phyloP scores from a whole-genome alignment of 2,329 filamentous ascomycete genomes.

The Cadophora sp. region DNA sequence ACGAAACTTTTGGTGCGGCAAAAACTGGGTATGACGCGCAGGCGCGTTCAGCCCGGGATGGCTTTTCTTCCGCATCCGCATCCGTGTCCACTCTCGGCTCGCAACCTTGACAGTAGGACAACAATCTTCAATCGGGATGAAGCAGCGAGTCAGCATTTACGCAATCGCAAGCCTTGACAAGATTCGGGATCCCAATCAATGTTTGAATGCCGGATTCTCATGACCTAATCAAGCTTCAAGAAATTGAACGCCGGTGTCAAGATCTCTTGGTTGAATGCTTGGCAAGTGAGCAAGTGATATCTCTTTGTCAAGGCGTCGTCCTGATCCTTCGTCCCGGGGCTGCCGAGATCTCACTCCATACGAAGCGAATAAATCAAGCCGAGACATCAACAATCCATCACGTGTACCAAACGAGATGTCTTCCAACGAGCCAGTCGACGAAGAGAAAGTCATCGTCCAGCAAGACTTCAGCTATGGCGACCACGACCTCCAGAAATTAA shows the following conservation, averaged over 20 bases:
- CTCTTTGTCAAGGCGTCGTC: not conserved
- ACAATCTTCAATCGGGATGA: not conserved
- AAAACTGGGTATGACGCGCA: no score
- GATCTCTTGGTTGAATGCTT: not conserved
- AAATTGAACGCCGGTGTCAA: not conserved
- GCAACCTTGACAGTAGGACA: not conserved
- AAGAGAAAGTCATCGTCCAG: constrained; percentile 18
- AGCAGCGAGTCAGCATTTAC: constrained; percentile 3
- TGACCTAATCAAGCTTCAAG: not conserved
- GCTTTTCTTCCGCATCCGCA: constrained; percentile 3
- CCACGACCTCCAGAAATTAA: constrained; percentile 18
- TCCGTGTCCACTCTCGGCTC: not conserved
- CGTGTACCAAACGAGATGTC: not conserved
- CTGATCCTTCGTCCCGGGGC: not conserved
- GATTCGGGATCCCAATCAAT: not conserved
- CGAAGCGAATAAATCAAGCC: not conserved
- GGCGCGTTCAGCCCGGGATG: not conserved
- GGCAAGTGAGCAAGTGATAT: not conserved
- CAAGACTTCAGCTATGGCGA: constrained; percentile 22
- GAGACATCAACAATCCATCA: not conserved
- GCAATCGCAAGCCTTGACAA: not conserved
- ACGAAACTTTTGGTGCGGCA: no score
- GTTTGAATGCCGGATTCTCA: not conserved
- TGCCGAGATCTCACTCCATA: not conserved
- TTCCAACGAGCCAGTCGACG: not conserved